Evolutionary conservation across 768 basidiomycete species (phyloP).

Genomic region (Pisolithus albus): DNA sequence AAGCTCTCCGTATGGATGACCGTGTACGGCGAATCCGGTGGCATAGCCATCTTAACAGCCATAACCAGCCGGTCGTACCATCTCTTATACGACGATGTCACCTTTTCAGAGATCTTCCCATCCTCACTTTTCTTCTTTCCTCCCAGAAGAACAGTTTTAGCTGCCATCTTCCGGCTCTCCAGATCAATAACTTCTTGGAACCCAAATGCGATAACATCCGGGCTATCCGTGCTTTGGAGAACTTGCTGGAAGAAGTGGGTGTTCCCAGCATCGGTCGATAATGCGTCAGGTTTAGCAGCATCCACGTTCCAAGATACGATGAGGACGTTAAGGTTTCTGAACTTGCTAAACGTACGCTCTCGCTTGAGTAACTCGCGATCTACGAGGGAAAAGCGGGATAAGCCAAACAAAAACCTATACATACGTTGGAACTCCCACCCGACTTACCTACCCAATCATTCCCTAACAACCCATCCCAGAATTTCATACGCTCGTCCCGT

Average conservation of each 20-base stretch:
- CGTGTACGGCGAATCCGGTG: slow-evolving; percentile 66
- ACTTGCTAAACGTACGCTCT: slow-evolving; percentile 72
- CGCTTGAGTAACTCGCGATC: slow-evolving; percentile 71
- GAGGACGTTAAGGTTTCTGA: slow-evolving; percentile 70
- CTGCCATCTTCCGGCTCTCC: slow-evolving; percentile 86
- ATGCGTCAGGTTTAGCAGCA: slow-evolving; percentile 72
- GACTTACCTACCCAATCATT: slow-evolving; percentile 81
- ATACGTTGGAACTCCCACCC: background rate
- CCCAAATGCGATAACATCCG: slow-evolving; percentile 90
- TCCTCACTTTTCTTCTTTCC: slow-evolving; percentile 56
- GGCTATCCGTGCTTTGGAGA: slow-evolving; percentile 60
- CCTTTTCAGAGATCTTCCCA: slow-evolving; percentile 59
- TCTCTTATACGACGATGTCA: slow-evolving; percentile 78
- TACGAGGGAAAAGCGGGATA: slow-evolving; percentile 22
- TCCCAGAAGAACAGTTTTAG: slow-evolving; percentile 83
- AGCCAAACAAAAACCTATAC: too few species aligned
- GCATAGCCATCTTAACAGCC: slow-evolving; percentile 70
- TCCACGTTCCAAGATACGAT: slow-evolving; percentile 93
- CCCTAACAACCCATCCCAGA: slow-evolving; percentile 89
- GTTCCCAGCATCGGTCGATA: slow-evolving; percentile 64
- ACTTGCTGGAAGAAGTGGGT: slow-evolving; percentile 73
- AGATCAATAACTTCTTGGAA: slow-evolving; percentile 96
- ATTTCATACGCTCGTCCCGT: slow-evolving; percentile 60
- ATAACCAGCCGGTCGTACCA: slow-evolving; percentile 80
- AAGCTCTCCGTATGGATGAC: slow-evolving; percentile 83